phyloP scores from a whole-genome alignment of 2,329 filamentous ascomycete genomes.

The Microsporum ferrugineum region DNA sequence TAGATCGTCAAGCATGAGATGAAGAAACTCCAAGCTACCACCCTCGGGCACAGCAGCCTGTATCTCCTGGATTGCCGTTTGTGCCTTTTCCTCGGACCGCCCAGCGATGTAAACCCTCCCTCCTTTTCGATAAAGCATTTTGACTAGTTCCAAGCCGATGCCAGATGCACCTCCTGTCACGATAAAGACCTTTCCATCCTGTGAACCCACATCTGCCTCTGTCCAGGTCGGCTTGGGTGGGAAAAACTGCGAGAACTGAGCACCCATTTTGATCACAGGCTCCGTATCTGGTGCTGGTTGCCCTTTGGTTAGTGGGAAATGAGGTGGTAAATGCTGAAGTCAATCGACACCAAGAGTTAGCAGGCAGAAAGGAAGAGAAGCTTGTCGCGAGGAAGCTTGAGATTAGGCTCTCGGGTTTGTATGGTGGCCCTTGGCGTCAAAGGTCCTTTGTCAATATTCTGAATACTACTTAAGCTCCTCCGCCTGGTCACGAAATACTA shows the following conservation, averaged over 20 bases:
- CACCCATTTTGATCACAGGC: background rate
- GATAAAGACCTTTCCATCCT: conserved; percentile 26
- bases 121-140: conserved; percentile 32
- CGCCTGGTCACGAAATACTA: background rate
- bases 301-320: background rate
- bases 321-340: background rate
- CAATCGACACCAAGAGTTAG: background rate
- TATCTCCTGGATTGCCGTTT: conserved; percentile 31
- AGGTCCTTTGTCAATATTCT: background rate
- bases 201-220: conserved; percentile 15
- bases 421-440: background rate
- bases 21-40: conserved; percentile 24
- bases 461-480: background rate
- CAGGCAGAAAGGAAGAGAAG: background rate
- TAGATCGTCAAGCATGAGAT: conserved; percentile 32
- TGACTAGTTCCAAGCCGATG: conserved; percentile 30
- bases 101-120: conserved; percentile 37
- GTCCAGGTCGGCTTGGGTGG: conserved; percentile 16
- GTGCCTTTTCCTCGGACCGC: conserved; percentile 31
- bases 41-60: conserved; percentile 17
- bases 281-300: background rate
- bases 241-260: conserved; percentile 9
- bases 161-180: conserved; percentile 31
- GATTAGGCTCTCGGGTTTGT: background rate
- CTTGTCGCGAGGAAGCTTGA: background rate